Conservation (phyloP, 192 early-diverging fungal genomes). For the Coemansia sp. region DNA sequence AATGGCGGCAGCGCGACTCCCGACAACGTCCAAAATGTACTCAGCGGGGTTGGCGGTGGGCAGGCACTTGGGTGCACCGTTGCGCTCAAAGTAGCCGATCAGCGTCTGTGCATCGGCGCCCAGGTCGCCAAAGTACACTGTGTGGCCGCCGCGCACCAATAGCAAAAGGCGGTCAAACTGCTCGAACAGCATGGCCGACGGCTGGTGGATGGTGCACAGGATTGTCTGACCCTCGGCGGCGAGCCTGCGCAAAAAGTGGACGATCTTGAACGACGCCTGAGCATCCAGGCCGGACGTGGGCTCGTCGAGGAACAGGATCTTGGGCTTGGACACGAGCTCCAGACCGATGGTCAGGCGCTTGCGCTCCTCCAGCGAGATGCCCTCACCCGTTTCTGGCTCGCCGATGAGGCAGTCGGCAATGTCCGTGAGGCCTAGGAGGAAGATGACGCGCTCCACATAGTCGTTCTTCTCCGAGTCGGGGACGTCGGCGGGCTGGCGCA, state of each 20-base stretch:
- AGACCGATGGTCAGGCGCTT: constrained; percentile 83
- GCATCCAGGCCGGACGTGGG: constrained; percentile 84
- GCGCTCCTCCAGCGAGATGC: constrained; percentile 85
- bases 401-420: constrained; percentile 75
- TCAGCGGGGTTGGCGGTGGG: constrained; percentile 76
- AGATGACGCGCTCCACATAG: constrained; percentile 74
- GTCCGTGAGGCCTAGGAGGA: constrained; percentile 68
- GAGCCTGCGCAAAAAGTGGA: constrained; percentile 67
- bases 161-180: constrained; percentile 83
- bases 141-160: constrained; percentile 73
- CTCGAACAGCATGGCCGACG: constrained; percentile 78
- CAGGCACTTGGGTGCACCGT: constrained; percentile 67
- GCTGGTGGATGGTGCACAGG: constrained; percentile 85
- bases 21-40: constrained; percentile 81
- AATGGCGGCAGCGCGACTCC: constrained; percentile 53
- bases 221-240: constrained; percentile 67
- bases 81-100: constrained; percentile 69
- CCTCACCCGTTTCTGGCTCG: constrained; percentile 63
- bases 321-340: constrained; percentile 77
- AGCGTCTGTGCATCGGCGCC: constrained; percentile 63
- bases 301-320: constrained; percentile 84
- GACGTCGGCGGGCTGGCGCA: constrained; percentile 67
- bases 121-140: constrained; percentile 79
- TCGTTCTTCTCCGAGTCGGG: constrained; percentile 62
- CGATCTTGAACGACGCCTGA: constrained; percentile 72